phyloP scores from a whole-genome alignment of 2,329 filamentous ascomycete species.

The Monilinia fructicola region DNA sequence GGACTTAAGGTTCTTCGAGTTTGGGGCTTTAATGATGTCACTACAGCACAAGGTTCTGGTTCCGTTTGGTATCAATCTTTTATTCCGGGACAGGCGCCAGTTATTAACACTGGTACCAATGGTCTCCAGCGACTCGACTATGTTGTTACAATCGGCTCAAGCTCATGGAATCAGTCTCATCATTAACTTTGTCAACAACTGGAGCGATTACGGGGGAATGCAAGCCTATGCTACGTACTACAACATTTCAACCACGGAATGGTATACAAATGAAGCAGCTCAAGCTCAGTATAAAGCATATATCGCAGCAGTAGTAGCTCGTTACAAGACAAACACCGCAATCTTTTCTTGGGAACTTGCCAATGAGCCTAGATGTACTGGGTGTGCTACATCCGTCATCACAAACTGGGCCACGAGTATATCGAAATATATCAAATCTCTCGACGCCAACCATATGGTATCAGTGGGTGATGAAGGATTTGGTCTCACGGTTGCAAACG shows the following conservation, averaged over 20 bases:
- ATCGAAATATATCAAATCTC: conserved; percentile 62
- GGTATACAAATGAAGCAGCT: conserved; percentile 55
- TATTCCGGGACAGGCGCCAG: conserved; percentile 48
- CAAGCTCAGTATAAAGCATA: conserved; percentile 61
- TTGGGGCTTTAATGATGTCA: conserved; percentile 64
- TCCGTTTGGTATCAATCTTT: conserved; percentile 47
- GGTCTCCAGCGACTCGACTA: conserved; percentile 65
- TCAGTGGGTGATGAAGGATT: conserved; percentile 65
- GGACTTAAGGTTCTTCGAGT: conserved; percentile 60
- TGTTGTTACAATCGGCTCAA: conserved; percentile 62
- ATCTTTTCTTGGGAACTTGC: conserved; percentile 69
- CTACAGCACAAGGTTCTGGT: conserved; percentile 43
- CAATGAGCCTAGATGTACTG: conserved; percentile 66
- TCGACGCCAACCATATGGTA: conserved; percentile 63
- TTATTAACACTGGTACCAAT: conserved; percentile 63
- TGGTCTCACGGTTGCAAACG: conserved; percentile 40
- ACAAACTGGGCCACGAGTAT: conserved; percentile 59
- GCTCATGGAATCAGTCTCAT: conserved; percentile 61
- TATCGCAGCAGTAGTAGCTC: conserved; percentile 56
- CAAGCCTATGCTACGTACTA: conserved; percentile 56
- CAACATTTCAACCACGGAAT: conserved; percentile 48
- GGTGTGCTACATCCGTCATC: conserved; percentile 58
- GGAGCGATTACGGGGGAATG: conserved; percentile 67
- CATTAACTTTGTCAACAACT: conserved; percentile 68
- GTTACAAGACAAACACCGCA: conserved; percentile 58